Evolutionary conservation across 805 yeast genomes (phyloP).

Genomic region (Zygosaccharomyces pseudorouxii): DNA sequence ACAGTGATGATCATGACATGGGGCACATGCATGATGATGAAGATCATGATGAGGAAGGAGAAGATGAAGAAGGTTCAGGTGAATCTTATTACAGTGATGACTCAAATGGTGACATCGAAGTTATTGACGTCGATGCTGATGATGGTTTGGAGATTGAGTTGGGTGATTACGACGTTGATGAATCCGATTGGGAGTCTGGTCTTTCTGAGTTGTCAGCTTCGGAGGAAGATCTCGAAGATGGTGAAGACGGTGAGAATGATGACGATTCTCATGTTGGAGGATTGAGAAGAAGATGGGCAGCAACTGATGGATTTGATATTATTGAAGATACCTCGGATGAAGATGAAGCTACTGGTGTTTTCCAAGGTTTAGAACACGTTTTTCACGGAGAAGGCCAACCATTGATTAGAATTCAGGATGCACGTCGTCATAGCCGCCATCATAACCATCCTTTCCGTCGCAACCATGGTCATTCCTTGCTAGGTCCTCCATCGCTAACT

Average conservation of each 20-base stretch:
- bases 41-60: slow-evolving; percentile 27
- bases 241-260: slow-evolving; percentile 26
- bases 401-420: slow-evolving; percentile 28
- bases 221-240: slow-evolving; percentile 33
- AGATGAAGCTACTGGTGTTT: slow-evolving; percentile 30
- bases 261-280: slow-evolving; percentile 18
- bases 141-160: slow-evolving; percentile 34
- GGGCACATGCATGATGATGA: slow-evolving; percentile 31
- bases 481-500: slow-evolving; percentile 29
- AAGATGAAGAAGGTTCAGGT: slow-evolving; percentile 31
- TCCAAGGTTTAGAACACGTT: slow-evolving; percentile 34
- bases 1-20: slow-evolving; percentile 28
- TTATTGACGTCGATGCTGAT: slow-evolving; percentile 27
- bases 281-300: slow-evolving; percentile 29
- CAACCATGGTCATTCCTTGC: slow-evolving; percentile 20
- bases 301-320: slow-evolving; percentile 29
- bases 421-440: slow-evolving; percentile 19
- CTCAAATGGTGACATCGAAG: slow-evolving; percentile 22
- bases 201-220: slow-evolving; percentile 33
- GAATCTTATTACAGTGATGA: slow-evolving; percentile 23
- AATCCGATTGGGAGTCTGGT: slow-evolving; percentile 36
- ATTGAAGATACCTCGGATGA: slow-evolving; percentile 31
- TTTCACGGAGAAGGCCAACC: slow-evolving; percentile 28
- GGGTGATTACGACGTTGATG: slow-evolving; percentile 35
- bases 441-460: slow-evolving; percentile 23